Base-by-base conservation (phyloP, 192 early-diverging fungal species). In the Spizellomyces sp. region DNA sequence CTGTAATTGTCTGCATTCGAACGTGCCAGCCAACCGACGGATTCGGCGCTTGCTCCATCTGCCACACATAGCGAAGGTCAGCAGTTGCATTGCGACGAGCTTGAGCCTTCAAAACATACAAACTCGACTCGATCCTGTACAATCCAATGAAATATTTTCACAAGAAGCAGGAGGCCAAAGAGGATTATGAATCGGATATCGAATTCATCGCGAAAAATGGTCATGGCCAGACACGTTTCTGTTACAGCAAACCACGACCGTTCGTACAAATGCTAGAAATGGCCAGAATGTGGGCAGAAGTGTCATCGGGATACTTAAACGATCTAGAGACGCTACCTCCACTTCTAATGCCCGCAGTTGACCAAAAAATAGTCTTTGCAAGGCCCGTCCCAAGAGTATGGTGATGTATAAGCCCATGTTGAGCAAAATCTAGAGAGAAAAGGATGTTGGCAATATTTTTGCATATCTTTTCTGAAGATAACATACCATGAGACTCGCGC, bases 101-200 rank as follows among this genome's bases (percentile, higher is more conserved):
- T 59, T 22, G 14, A 67, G 6, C 50, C 46, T 45, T 50, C 67
- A 69, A 19, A 61, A 82, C 81, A 9, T 72, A 86, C 84, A 75
- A 94, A 98, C 58, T 92, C 91, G 46, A 99, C 91, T 1, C 97
- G 86, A 80, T 97, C 95, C 72, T 91, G 88, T 48, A 89, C 84
- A 56, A 99, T 82, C 97, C 97, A 99, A 78, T 99, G 97, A 76
- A 98, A 97, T 57, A 96, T 89, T 74, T 98, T 97, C 48, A 94
- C 84, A 67, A 97, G 91, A 10, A 99, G 79, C 43, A 99, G 80
- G n/a, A 92, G 79, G 3, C 89, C 91, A 79, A 99, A 94, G 41
- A 94, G 83, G 41, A 90, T 80, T 10, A 96, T 81, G 64, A 95
- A 96, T 19, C 80, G 89, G 9, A 91, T 84, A 75, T 97, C 90